These are phyloP conservation scores for Phaffomyces antillensis DNA, from an alignment of 805 yeast species.

Conservation along the genomic window DNA sequence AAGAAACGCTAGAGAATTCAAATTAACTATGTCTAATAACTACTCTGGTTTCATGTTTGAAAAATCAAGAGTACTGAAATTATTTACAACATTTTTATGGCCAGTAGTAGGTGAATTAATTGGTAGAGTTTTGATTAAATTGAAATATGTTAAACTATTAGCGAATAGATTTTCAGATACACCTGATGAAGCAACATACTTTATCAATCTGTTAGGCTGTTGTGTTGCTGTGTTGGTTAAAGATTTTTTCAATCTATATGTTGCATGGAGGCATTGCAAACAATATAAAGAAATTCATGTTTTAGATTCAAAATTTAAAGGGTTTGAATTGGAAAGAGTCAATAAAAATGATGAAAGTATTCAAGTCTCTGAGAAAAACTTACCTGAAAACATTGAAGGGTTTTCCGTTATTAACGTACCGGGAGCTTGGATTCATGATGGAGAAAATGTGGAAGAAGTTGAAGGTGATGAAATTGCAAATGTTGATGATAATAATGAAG, in stretches of 20 bases:
- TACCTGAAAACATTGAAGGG: not conserved
- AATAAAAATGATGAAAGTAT: not conserved
- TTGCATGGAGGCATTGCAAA: slow-evolving; percentile 26
- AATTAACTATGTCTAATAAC: slow-evolving; percentile 22
- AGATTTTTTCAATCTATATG: slow-evolving; percentile 26
- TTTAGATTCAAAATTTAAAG: slow-evolving; percentile 9
- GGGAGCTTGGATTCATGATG: not conserved
- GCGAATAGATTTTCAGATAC: slow-evolving; percentile 22
- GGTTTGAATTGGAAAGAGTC: slow-evolving; percentile 3
- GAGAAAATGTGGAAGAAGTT: not conserved
- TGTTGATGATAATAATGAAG: not conserved
- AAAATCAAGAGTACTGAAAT: slow-evolving; percentile 10
- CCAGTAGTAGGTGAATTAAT: slow-evolving; percentile 25
- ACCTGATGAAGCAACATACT: slow-evolving; percentile 31
- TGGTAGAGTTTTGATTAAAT: slow-evolving; percentile 18
- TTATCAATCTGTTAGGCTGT: slow-evolving; percentile 30
- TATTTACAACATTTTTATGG: slow-evolving; percentile 17
- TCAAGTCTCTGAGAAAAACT: not conserved
- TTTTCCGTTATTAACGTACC: not conserved
- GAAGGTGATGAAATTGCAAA: not conserved
- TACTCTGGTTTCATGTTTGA: slow-evolving; percentile 22
- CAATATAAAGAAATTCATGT: slow-evolving; percentile 22
- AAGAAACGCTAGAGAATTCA: slow-evolving; percentile 20
- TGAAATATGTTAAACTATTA: slow-evolving; percentile 17
- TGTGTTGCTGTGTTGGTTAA: slow-evolving; percentile 23